Conservation (phyloP, 768 basidiomycete species). For the Leccinum subgranulosum region DNA sequence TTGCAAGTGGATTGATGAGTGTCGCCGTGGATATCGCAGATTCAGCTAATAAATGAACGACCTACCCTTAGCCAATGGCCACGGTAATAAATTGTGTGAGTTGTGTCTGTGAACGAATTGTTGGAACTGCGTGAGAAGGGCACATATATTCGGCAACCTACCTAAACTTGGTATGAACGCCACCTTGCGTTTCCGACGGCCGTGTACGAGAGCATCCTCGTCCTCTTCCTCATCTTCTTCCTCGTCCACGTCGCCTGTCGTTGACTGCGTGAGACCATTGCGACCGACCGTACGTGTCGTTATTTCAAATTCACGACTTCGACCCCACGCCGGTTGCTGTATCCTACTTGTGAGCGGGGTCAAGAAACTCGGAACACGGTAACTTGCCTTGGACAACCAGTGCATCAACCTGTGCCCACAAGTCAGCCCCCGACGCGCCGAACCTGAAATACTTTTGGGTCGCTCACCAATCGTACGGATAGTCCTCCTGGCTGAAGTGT, state of each 20-base stretch:
- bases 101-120: slow-evolving; percentile 55
- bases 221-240: slow-evolving; percentile 71
- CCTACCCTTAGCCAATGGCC: slow-evolving; percentile 84
- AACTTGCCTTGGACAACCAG: slow-evolving; percentile 74
- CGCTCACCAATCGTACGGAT: slow-evolving; percentile 77
- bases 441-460: neutral
- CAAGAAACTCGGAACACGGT: neutral
- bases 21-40: slow-evolving; percentile 16
- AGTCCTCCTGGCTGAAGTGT: slow-evolving; percentile 85
- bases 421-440: neutral
- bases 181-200: slow-evolving; percentile 72
- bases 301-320: slow-evolving; percentile 86
- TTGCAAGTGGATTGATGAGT: slow-evolving; percentile 15
- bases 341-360: slow-evolving; percentile 14
- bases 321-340: slow-evolving; percentile 89
- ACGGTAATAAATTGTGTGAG: slow-evolving; percentile 86
- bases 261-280: slow-evolving; percentile 60
- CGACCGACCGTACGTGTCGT: slow-evolving; percentile 73
- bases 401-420: slow-evolving; percentile 68
- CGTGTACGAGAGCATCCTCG: slow-evolving; percentile 57
- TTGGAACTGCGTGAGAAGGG: slow-evolving; percentile 14
- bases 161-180: slow-evolving; percentile 85
- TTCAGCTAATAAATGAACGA: slow-evolving; percentile 8
- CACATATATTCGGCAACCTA: slow-evolving; percentile 32
- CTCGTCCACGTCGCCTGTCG: slow-evolving; percentile 75